These are phyloP conservation scores for Ensete ventricosum DNA, from an alignment of 176 grass and related monocot species.

Conservation along the genomic window DNA sequence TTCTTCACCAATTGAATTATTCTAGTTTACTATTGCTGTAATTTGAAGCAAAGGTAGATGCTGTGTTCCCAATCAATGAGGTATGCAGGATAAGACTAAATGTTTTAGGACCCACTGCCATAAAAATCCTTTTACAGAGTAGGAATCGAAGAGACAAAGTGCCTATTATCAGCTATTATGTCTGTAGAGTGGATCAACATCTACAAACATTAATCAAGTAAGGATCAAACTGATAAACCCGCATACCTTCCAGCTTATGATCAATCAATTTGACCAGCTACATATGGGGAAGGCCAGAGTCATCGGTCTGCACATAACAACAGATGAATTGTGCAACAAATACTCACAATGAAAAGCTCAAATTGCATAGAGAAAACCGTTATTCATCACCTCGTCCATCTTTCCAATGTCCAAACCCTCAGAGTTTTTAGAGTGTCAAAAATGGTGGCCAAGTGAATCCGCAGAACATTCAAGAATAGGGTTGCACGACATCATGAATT, in stretches of 20 bases:
- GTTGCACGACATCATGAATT: background rate
- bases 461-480: background rate
- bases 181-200: too few species aligned
- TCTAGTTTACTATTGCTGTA: too few species aligned
- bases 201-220: too few species aligned
- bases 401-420: conserved; percentile 83
- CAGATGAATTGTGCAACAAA: conserved; percentile 11
- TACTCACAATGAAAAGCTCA: background rate
- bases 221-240: background rate
- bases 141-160: too few species aligned
- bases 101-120: too few species aligned
- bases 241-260: conserved; percentile 89
- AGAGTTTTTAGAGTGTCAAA: conserved; percentile 79
- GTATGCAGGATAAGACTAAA: too few species aligned
- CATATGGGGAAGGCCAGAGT: conserved; percentile 91
- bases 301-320: conserved; percentile 39
- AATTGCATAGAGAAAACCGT: background rate
- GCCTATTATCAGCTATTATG: too few species aligned
- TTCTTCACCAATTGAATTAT: too few species aligned
- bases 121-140: too few species aligned
- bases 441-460: conserved; percentile 80
- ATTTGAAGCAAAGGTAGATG: too few species aligned
- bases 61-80: too few species aligned
- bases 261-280: conserved; percentile 84
- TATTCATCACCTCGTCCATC: conserved; percentile 62